Evolutionary conservation across 257 asterid species (phyloP), one percentile per base, ranked within the genome.

Genomic region (Nicotiana sylvestris): DNA sequence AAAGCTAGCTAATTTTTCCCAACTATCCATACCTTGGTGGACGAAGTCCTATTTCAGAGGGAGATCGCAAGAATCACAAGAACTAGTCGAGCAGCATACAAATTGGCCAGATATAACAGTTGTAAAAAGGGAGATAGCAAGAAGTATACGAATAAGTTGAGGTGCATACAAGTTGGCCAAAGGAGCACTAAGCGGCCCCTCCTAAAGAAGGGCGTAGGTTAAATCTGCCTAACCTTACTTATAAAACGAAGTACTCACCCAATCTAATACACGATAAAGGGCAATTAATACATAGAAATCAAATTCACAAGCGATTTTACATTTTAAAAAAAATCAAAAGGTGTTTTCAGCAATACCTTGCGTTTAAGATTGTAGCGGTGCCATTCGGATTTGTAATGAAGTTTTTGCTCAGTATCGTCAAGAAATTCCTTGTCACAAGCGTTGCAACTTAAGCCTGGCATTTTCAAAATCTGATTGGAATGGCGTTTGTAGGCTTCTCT

Each of bases 351-450:
- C 9, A 68, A 80, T 7, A 94, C 99, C 99, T 94, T 93, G 89
- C 99, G 97, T 87, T 95, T 95, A 86, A 95, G 99, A 67, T 95
- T 95, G 92, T 92, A 95, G 11, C 99, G 97, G 88, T 95, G 99
- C 99, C 99, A 95, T 87, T 92, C 98, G 66, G 99, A 94, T 88
- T 88, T 95, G 92, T 92, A 93, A 88, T 95, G 99, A 77, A 89
- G 90, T 88, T 94, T 95, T 69, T 91, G 97, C 12, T 95, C 95
- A 66, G 83, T 82, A 61, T 94, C 97, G 78, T 91, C 98, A 4
- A 43, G 69, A 51, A 95, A 90, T 79, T 91, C 95, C 86, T 78
- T 89, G 90, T 95, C 93, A 89, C 99, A 95, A n/a, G 99, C 91
- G 86, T 95, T 94, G 88, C 98, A 95, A 33, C 92, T 90, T 69